Conservation (phyloP, 106 monocot species). For the Dendrobium chrysotoxum region DNA sequence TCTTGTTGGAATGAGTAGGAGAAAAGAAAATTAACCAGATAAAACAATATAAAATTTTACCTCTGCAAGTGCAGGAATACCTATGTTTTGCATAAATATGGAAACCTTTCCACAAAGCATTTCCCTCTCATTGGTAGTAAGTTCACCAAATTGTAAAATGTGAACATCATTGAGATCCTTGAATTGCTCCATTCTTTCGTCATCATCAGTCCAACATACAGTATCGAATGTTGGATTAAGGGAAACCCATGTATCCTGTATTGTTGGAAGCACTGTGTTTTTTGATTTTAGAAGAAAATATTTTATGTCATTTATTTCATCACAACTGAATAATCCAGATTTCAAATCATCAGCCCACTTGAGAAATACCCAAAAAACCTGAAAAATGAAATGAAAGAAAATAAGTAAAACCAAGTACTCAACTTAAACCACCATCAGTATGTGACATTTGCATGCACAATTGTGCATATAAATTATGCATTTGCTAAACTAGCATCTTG, state of each 20-base stretch:
- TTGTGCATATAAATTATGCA: neutral
- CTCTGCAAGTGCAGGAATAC: constrained; percentile 40
- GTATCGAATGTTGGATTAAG: constrained; percentile 43
- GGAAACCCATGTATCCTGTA: constrained; percentile 58
- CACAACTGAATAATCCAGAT: constrained; percentile 22
- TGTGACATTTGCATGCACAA: neutral
- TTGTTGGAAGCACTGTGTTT: constrained; percentile 44
- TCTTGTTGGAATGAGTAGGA: neutral
- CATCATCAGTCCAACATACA: constrained; percentile 58
- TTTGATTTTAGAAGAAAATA: constrained; percentile 30
- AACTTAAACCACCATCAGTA: neutral
- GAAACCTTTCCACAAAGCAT: constrained; percentile 33
- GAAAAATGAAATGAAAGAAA: neutral
- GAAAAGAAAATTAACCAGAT: neutral
- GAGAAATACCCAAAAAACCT: constrained; percentile 42
- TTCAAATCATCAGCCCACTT: constrained; percentile 50
- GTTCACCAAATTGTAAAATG: constrained; percentile 43
- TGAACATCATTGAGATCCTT: constrained; percentile 21
- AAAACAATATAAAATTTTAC: constrained; percentile 11
- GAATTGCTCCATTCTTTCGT: constrained; percentile 31
- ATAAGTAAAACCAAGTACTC: neutral
- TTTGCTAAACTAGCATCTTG: neutral
- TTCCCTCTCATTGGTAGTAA: constrained; percentile 26
- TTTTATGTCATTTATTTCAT: constrained; percentile 35
- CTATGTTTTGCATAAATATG: constrained; percentile 32